These are phyloP conservation scores for Ricinus communis DNA, from an alignment of 345 rosid species.

Conservation along the genomic window DNA sequence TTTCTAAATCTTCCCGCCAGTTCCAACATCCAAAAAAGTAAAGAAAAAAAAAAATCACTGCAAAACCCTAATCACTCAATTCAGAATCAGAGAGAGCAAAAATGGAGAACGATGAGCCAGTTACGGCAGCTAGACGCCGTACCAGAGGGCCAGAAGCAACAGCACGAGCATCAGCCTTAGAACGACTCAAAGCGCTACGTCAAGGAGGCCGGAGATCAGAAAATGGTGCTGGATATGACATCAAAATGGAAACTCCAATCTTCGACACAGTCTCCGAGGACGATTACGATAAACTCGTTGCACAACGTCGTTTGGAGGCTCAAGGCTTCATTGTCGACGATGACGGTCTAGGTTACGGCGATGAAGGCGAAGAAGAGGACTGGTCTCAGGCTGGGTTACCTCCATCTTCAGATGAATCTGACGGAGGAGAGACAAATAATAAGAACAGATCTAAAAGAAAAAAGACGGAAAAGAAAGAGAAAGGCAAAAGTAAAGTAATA, in stretches of 20 bases:
- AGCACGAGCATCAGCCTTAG: conserved; percentile 60
- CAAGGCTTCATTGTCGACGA: conserved; percentile 78
- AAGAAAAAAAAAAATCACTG: too few species aligned
- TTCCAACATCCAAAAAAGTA: neutral
- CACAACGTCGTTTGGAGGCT: conserved; percentile 74
- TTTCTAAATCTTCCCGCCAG: conserved; percentile 22
- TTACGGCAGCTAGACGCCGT: conserved; percentile 42
- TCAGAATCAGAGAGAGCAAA: neutral
- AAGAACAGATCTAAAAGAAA: conserved; percentile 46
- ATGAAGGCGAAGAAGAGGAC: conserved; percentile 92
- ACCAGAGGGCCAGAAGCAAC: conserved; percentile 54
- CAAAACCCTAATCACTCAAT: conserved; percentile 1
- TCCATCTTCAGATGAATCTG: conserved; percentile 68
- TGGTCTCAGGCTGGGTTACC: conserved; percentile 62
- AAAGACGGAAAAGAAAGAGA: conserved; percentile 48
- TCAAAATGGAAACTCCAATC: conserved; percentile 71
- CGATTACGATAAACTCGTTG: conserved; percentile 70
- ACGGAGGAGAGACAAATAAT: conserved; percentile 29
- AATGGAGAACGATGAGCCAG: conserved; percentile 51
- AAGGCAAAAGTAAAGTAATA: conserved; percentile 27
- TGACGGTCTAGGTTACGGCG: conserved; percentile 72
- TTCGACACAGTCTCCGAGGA: conserved; percentile 75
- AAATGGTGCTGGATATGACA: conserved; percentile 51
- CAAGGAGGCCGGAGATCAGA: conserved; percentile 66
- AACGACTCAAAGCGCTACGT: conserved; percentile 72